phyloP scores from a whole-genome alignment of 257 asterid genomes.

The Buddleja alternifolia region DNA sequence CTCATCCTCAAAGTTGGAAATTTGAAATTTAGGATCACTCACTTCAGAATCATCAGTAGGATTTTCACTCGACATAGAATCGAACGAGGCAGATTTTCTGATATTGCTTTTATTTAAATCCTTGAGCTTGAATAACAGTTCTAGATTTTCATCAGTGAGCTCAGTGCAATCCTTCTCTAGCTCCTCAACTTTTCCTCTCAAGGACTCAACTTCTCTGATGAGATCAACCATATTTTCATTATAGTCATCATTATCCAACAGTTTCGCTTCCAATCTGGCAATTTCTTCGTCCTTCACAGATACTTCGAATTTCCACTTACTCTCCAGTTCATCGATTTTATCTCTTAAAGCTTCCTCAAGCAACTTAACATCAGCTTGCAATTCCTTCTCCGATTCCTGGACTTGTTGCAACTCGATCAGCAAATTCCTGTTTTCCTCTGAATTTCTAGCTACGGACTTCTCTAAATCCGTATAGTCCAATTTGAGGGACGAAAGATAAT shows the following conservation, averaged over 20 bases:
- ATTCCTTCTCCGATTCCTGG: conserved; percentile 54
- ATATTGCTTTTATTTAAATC: conserved; percentile 40
- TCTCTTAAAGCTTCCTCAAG: conserved; percentile 49
- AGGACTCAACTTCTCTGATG: conserved; percentile 47
- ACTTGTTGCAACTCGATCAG: conserved; percentile 39
- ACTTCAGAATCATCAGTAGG: conserved; percentile 55
- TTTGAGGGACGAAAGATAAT: conserved; percentile 54
- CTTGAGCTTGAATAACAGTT: conserved; percentile 77
- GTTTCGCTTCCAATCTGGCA: conserved; percentile 43
- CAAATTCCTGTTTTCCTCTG: conserved; percentile 41
- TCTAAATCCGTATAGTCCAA: conserved; percentile 30
- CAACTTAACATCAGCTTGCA: conserved; percentile 41
- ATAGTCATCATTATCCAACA: conserved; percentile 29
- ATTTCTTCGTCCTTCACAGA: conserved; percentile 56
- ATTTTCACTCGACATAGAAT: conserved; percentile 51
- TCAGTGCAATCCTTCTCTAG: conserved; percentile 81
- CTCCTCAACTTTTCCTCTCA: conserved; percentile 66
- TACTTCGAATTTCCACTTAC: conserved; percentile 40
- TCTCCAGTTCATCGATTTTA: conserved; percentile 51
- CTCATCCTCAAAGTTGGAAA: conserved; percentile 34
- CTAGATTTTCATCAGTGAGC: conserved; percentile 89
- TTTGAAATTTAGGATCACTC: conserved; percentile 54
- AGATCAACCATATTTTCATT: conserved; percentile 37
- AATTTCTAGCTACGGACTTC: conserved; percentile 30
- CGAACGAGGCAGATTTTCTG: conserved; percentile 43